Evolutionary conservation across 1,284 basidiomycete genomes (phyloP), one percentile per base, ranked within the genome.

Genomic region (Marasmius sp.): DNA sequence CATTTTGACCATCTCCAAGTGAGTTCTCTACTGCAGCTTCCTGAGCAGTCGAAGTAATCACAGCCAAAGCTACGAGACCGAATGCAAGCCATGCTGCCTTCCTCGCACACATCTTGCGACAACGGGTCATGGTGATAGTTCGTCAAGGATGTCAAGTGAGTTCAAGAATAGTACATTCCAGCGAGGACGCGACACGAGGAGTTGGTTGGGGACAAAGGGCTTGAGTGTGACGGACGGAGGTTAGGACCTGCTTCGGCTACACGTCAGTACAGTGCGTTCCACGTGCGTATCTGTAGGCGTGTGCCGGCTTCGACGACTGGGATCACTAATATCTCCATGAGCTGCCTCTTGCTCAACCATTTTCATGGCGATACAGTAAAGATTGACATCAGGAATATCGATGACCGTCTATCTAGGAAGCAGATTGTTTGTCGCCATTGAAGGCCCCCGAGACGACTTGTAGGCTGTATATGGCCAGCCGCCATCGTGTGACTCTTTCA

Each of bases 41-140:
- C 56, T 77, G 74, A 12, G 79, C 77, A 16, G 75, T 72, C 33
- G 72, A 64, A 33, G 79, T 74, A 41, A 78, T 70, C 1, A 75
- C 77, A 56, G 80, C 73, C 39, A 86, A 69, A 53, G 80, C 81
- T 65, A 85, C 72, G 61, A 87, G 75, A 54, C 80, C 83, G 70
- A 85, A 84, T 50, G 83, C 82, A 45, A 87, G 71, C 84, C 85
- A 87, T 45, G 78, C 85, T 61, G 84, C 85, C 65, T 91, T 93
- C 67, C 81, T 70, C 59, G 74, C 70, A 64, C 69, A 88, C 53
- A 71, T 65, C 66, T 73, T 74, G 63, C 51, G 59, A 22, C 59
- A 57, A 39, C 50, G 8, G 34, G 50, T 58, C 58, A 59, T 64
- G 36, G 54, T 49, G 14, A 49, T 36, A 27, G 36, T 18, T 56